Evolutionary conservation across 2,329 filamentous ascomycete species (phyloP), one percentile per base, ranked within the genome.

Genomic region (Pezicula carpinea): DNA sequence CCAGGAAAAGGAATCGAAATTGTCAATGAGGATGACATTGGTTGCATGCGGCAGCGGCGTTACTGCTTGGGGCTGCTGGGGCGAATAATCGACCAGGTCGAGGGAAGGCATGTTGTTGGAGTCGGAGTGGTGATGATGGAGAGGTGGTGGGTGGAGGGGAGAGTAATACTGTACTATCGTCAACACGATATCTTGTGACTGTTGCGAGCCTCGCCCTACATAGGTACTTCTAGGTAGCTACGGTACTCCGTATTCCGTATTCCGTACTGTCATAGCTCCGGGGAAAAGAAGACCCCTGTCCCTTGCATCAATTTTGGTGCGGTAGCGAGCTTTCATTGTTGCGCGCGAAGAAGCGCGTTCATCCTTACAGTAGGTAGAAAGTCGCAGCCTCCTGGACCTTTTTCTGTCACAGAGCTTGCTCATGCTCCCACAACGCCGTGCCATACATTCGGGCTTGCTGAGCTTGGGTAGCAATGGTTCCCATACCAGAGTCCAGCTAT

Each of bases 1-100:
- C 89, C 91, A 99, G 49, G 92, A 96, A 68, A 99, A 99, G 3
- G 93, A 97, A 69, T 99, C 93, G 69, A 97, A 99, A 70, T 99
- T 99, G 75, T 99, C 93, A 61, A 99, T 96, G 54, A 99, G 77
- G 53, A 99, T 80, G 49, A 99, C 78, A 68, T 97, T 97, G 48
- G 86, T 87, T 21, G 93, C 93, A 43, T 83, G 90, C 19, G 85
- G 67, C 44, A 96, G 75, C 31, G 83, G 82, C 44, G 83, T 74
- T 23, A 84, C 83, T 44, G 86, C 84, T 53, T 85, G 79, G 50
- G 89, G 87, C 67, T 96, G 84, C 64, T 86, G 84, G 60, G 91
- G 90, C 50, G 92, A 96, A 68, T 96, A 84, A 65, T 96, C 92
- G 53, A 85, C 74, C 35, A 85, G 59, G 51, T 68, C 73, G 55